These are phyloP conservation scores for Drechmeria coniospora DNA, from an alignment of 2,329 filamentous ascomycete genomes.

Conservation along the genomic window DNA sequence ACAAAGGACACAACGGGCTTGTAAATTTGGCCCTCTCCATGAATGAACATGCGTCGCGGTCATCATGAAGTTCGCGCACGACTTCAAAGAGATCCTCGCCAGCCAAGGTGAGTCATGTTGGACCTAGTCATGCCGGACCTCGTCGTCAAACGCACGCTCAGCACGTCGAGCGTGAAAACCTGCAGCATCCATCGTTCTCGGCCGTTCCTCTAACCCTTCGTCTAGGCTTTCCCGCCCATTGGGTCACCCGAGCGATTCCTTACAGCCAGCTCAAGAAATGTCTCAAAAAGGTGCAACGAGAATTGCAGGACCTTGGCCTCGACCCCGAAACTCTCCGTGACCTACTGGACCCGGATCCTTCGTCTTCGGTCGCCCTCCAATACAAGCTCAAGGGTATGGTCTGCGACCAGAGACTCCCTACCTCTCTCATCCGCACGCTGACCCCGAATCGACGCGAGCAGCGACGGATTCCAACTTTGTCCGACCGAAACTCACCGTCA, in stretches of 20 bases:
- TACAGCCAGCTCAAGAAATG: constrained; percentile 81
- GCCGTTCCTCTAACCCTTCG: not conserved
- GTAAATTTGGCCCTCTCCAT: not conserved
- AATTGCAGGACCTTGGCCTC: constrained; percentile 57
- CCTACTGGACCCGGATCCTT: constrained; percentile 38
- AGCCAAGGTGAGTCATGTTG: constrained; percentile 33
- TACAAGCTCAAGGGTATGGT: constrained; percentile 38
- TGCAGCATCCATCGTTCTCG: too few relatives aligned
- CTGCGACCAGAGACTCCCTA: not conserved
- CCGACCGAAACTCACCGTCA: constrained; percentile 54
- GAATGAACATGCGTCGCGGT: not conserved
- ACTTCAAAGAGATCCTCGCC: constrained; percentile 55
- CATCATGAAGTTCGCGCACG: constrained; percentile 73
- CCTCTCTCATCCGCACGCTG: not conserved
- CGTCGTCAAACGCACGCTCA: not conserved
- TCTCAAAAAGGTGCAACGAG: constrained; percentile 62
- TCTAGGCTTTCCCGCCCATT: constrained; percentile 54
- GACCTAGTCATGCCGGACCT: not conserved
- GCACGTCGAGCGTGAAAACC: too few relatives aligned
- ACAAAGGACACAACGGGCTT: too few relatives aligned
- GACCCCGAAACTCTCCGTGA: constrained; percentile 54
- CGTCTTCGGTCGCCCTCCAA: constrained; percentile 30
- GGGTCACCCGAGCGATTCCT: constrained; percentile 61
- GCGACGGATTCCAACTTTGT: constrained; percentile 30
- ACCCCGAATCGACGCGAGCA: constrained; percentile 10